Evolutionary conservation across 305 asterid genomes (phyloP), one percentile per base, ranked within the genome.

Genomic region (Fraxinus dipetala): DNA sequence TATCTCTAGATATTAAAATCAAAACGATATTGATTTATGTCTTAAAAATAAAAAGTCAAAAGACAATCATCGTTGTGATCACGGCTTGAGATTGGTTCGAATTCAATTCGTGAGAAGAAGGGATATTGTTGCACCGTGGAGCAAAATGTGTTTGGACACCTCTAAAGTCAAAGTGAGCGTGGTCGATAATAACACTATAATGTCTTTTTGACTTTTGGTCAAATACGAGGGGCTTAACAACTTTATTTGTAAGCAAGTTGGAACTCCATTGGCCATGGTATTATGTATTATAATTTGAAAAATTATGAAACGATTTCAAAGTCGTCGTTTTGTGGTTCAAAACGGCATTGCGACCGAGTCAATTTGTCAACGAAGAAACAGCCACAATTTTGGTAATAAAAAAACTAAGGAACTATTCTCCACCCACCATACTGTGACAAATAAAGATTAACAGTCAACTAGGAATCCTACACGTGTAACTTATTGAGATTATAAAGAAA

Each of bases 281-380:
- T 45, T 45, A 13, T 5, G n/a, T 45, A 3, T 43, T 2, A 0
- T 9, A 40, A 40, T 40, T 8, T 40, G 13, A 2, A 40, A 10
- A 11, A 69, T 5, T 30, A 14, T 69, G 38, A n/a, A 28, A 69
- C 40, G 3, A 69, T 5, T 69, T 69, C 75, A 69, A 69, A 30
- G 75, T 69, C 75, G 38, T 31, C 40, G 40, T 69, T 69, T 26
- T 69, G 22, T 69, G 40, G 75, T 28, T 31, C 40, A 30, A 69
- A 69, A 69, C 75, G 22, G 16, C 74, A 30, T 67, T 10, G 75
- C 20, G 56, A 24, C 67, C 13, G 31, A 43, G 87, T 84, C 85
- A 84, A 80, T 7, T 36, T 79, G 89, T 86, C 85, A 84, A 83
- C 77, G 45, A 56, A 34, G 80, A 86, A 78, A 81, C 8, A 81